Evolutionary conservation across 129 eudicot species (phyloP).

Genomic region (Heracleum sosnowskyi): DNA sequence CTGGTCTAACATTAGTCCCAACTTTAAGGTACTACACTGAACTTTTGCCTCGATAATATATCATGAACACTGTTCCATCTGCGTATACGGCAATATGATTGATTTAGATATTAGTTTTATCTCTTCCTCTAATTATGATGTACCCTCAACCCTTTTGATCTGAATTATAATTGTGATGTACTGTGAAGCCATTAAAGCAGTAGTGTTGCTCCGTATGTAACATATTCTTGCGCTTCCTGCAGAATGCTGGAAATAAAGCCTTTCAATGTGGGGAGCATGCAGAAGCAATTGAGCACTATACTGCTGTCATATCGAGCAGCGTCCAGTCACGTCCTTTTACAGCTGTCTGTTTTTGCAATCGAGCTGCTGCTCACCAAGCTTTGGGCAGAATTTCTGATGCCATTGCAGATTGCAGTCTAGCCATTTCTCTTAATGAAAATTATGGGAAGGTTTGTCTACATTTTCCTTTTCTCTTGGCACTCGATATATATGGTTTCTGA

Average conservation of each 20-base stretch:
- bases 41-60: neutral
- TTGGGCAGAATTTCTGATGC: constrained; percentile 74
- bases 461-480: neutral
- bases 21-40: too few relatives aligned
- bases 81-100: neutral
- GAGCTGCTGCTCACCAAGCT: constrained; percentile 96
- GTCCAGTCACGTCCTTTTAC: constrained; percentile 76
- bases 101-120: neutral
- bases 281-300: constrained; percentile 89
- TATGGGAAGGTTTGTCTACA: constrained; percentile 61
- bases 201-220: neutral
- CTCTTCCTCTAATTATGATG: neutral
- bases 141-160: neutral
- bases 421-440: constrained; percentile 77
- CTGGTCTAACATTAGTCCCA: too few relatives aligned
- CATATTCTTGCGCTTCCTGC: neutral
- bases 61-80: neutral
- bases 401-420: constrained; percentile 89
- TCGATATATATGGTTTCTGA: neutral
- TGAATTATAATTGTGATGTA: neutral
- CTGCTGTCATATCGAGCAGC: constrained; percentile 70
- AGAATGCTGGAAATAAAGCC: constrained; percentile 91
- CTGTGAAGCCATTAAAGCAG: neutral
- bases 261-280: constrained; percentile 58
- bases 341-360: constrained; percentile 91